phyloP scores from a whole-genome alignment of 352 stramenopile genomes.

The Globisporangium apiculatum region DNA sequence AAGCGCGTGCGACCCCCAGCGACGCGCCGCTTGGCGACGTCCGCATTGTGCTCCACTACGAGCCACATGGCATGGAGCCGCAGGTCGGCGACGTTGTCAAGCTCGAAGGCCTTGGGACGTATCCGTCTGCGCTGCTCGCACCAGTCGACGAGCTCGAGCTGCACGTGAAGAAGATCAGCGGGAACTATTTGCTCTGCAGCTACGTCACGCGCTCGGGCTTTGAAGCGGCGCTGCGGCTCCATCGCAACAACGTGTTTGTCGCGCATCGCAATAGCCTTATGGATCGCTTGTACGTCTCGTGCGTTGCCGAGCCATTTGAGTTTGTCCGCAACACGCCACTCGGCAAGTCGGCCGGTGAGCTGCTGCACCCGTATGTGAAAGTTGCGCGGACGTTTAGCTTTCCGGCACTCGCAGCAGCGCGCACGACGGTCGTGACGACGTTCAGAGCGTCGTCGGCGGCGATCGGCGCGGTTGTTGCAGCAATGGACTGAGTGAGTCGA shows the following conservation, averaged over 20 bases:
- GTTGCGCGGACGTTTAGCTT: slow-evolving; percentile 64
- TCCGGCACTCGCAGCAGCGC: slow-evolving; percentile 55
- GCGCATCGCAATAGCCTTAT: slow-evolving; percentile 60
- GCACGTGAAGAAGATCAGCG: slow-evolving; percentile 75
- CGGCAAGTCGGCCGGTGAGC: slow-evolving; percentile 41
- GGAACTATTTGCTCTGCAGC: slow-evolving; percentile 66
- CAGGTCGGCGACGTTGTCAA: slow-evolving; percentile 65
- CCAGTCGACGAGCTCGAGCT: slow-evolving; percentile 69
- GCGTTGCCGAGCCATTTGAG: slow-evolving; percentile 61
- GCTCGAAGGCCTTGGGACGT: slow-evolving; percentile 68
- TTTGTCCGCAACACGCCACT: slow-evolving; percentile 63
- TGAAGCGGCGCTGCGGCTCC: slow-evolving; percentile 47
- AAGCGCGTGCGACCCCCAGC: slow-evolving; percentile 18
- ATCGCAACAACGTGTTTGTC: slow-evolving; percentile 79
- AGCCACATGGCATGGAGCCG: slow-evolving; percentile 73
- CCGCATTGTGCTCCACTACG: slow-evolving; percentile 71
- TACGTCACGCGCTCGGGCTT: slow-evolving; percentile 67
- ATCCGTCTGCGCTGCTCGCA: slow-evolving; percentile 55
- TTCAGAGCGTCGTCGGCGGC: slow-evolving; percentile 62
- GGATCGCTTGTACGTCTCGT: slow-evolving; percentile 63
- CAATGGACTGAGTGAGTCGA: slow-evolving; percentile 34
- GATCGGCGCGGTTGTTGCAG: slow-evolving; percentile 55
- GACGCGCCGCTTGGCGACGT: slow-evolving; percentile 63
- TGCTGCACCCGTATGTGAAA: slow-evolving; percentile 57
- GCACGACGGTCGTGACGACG: slow-evolving; percentile 63